Evolutionary conservation across 2,329 filamentous ascomycete genomes (phyloP), one percentile per base, ranked within the genome.

Genomic region (Fulvia fulva): DNA sequence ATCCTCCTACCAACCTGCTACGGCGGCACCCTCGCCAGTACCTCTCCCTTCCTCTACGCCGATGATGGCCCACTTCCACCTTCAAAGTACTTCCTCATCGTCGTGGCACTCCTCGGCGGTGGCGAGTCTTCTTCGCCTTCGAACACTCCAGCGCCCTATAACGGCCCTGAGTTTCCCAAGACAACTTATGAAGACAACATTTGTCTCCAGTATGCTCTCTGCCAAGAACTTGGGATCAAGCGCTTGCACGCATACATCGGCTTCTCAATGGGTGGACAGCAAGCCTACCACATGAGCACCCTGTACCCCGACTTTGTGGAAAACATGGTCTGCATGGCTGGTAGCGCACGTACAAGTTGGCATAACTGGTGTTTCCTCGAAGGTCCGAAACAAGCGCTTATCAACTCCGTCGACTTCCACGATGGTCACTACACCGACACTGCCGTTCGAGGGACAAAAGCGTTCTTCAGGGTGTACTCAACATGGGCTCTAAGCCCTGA

Each of bases 301-400:
- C 74, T 81, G 47, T 80, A 76, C 55, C 80, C 81, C 0, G 73
- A 75, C n/a, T 80, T 82, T 28, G 73, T 77, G 43, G 71, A 76
- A 14, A 68, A 75, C 2, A 75, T 74, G 12, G 77, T 81, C 7
- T 76, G 79, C 0, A 77, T 83, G 30, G 82, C 80, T 59, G 79
- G 80, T 8, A 77, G 77, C 5, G 81, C 82, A 0, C 70, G 70
- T 26, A 83, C 81, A 0, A 78, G 77, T 21, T 62, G 73, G 25
- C 82, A 84, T 65, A 84, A 84, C 64, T 77, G 76, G 55, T 78
- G 78, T 3, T 84, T 84, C 58, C 75, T 84, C 1, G 82, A 84
- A 57, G 82, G 82, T 0, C 77, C 81, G 11, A 79, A 77, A 47
- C 70, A 73, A 0, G 81, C 81, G 0, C 70, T 83, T 9, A 65